These are phyloP conservation scores for Aspergillus sp. DNA, from an alignment of 2,329 filamentous ascomycete genomes.

Conservation along the genomic window DNA sequence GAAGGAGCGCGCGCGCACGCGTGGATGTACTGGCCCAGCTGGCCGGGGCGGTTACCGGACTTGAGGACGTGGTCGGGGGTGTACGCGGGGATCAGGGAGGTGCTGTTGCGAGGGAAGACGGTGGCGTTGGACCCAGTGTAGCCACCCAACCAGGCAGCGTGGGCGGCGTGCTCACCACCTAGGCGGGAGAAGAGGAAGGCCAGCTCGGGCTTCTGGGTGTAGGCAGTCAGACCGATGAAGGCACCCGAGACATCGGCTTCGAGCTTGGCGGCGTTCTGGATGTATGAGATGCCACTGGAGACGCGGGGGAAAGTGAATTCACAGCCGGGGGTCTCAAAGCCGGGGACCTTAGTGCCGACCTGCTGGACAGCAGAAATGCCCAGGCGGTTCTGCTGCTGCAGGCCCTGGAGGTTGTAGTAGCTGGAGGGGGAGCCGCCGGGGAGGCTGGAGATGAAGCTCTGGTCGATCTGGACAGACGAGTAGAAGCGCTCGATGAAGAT, in stretches of 20 bases:
- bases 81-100: constrained; percentile 18
- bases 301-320: constrained; percentile 15
- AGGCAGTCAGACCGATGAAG: constrained; percentile 21
- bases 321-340: constrained; percentile 16
- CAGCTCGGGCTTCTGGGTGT: constrained; percentile 23
- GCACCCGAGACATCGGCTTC: constrained; percentile 17
- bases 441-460: constrained; percentile 15
- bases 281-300: constrained; percentile 10
- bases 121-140: constrained; percentile 6
- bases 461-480: constrained; percentile 14
- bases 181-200: constrained; percentile 24
- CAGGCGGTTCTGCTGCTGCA: constrained; percentile 19
- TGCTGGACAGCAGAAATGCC: constrained; percentile 18
- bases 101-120: constrained; percentile 15
- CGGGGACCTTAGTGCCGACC: constrained; percentile 8
- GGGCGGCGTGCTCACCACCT: constrained; percentile 19
- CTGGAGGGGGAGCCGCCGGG: constrained; percentile 14
- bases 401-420: constrained; percentile 18
- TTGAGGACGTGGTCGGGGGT: constrained; percentile 16
- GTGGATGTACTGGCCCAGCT: constrained; percentile 17
- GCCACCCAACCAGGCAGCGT: constrained; percentile 16
- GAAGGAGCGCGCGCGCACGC: constrained; percentile 17
- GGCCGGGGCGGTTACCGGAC: constrained; percentile 14
- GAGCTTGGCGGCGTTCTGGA: constrained; percentile 14
- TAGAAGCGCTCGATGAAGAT: constrained; percentile 20